phyloP scores from a whole-genome alignment of 2,329 filamentous ascomycete genomes.

The Ascosphaera apis region DNA sequence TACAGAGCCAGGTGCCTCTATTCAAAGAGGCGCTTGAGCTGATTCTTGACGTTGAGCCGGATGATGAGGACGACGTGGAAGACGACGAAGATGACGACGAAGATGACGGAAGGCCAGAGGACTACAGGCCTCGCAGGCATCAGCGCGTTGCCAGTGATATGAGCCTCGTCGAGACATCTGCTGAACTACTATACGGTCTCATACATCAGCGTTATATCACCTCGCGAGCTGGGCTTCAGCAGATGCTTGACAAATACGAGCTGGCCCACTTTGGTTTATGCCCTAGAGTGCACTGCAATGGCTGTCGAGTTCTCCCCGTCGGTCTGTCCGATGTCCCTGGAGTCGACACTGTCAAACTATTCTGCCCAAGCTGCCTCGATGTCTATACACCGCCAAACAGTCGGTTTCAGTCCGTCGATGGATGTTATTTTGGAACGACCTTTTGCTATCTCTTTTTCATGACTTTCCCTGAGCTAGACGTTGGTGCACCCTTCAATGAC shows the following conservation, averaged over 20 bases:
- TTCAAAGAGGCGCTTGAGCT: conserved; percentile 99
- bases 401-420: conserved; percentile 89
- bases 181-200: conserved; percentile 93
- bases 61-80: conserved; percentile 51
- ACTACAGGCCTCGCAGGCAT: conserved; percentile 35
- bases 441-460: conserved; percentile 96
- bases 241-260: conserved; percentile 99
- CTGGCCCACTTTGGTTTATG: conserved; percentile 88
- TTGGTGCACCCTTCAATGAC: conserved; percentile 45
- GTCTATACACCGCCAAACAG: conserved; percentile 96
- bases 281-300: conserved; percentile 81
- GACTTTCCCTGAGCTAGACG: conserved; percentile 89
- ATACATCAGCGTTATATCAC: conserved; percentile 99
- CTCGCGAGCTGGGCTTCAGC: conserved; percentile 83
- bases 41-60: conserved; percentile 95
- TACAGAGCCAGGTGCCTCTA: conserved; percentile 90
- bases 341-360: conserved; percentile 93
- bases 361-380: conserved; percentile 89
- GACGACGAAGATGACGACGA: conserved; percentile 46
- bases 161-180: conserved; percentile 86
- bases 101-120: conserved; percentile 40
- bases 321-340: conserved; percentile 87
- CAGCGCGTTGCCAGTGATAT: conserved; percentile 77
- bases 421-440: conserved; percentile 92
- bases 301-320: conserved; percentile 74